These are phyloP conservation scores for Eimeria necatrix DNA, from an alignment of 169 alveolate genomes.

Conservation along the genomic window DNA sequence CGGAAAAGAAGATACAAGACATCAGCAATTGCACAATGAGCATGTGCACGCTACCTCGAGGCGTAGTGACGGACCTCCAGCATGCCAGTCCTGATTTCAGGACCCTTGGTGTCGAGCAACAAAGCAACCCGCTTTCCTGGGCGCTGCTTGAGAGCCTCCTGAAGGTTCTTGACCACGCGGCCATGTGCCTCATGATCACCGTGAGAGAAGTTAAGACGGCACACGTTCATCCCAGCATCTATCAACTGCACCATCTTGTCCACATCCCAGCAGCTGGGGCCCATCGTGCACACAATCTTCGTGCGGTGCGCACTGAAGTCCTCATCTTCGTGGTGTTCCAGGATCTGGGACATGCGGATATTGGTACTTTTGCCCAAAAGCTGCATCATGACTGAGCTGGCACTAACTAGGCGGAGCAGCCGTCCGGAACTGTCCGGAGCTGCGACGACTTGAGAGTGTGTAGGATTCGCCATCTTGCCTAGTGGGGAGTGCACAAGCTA, in stretches of 20 bases:
- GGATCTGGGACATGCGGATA: slow-evolving; percentile 82
- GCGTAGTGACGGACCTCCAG: slow-evolving; percentile 87
- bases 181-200: slow-evolving; percentile 98
- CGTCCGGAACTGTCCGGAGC: slow-evolving; percentile 80
- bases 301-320: slow-evolving; percentile 93
- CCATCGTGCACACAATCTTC: slow-evolving; percentile 98
- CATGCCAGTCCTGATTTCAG: slow-evolving; percentile 99
- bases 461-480: slow-evolving; percentile 54
- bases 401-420: slow-evolving; percentile 80
- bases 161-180: slow-evolving; percentile 90
- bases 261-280: slow-evolving; percentile 97
- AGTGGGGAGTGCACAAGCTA: neutral
- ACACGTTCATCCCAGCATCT: slow-evolving; percentile 98
- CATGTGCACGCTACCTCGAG: neutral
- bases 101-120: slow-evolving; percentile 99
- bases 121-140: slow-evolving; percentile 96
- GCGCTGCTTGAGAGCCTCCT: slow-evolving; percentile 95
- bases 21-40: neutral
- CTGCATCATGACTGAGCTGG: slow-evolving; percentile 81
- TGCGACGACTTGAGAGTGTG: slow-evolving; percentile 69
- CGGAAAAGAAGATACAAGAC: neutral
- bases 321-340: slow-evolving; percentile 72
- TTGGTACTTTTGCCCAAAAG: slow-evolving; percentile 82
- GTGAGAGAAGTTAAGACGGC: slow-evolving; percentile 99
- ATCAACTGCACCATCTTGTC: slow-evolving; percentile 95